Evolutionary conservation across 305 asterid genomes (phyloP).

Genomic region (Fraxinus angustifolia): DNA sequence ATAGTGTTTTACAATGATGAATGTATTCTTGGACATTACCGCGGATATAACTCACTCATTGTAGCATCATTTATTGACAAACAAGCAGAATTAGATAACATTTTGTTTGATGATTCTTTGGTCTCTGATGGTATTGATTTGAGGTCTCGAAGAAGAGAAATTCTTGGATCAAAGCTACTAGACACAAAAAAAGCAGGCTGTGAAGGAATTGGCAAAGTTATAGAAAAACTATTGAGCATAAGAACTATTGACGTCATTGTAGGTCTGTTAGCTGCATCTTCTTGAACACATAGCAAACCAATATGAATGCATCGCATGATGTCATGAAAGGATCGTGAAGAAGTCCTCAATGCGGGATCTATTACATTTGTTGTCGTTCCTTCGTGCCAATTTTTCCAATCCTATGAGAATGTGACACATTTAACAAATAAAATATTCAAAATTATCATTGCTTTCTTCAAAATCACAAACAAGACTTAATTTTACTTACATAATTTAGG

Average conservation of each 20-base stretch:
- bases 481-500: slow-evolving; percentile 30
- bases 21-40: not conserved
- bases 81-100: not conserved
- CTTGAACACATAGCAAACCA: not conserved
- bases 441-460: not conserved
- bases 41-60: too few species aligned
- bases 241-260: not conserved
- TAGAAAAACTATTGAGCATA: not conserved
- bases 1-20: not conserved
- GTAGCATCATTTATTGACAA: not conserved
- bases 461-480: not conserved
- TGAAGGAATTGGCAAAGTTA: not conserved
- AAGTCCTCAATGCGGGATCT: not conserved
- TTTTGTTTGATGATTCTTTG: not conserved
- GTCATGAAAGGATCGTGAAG: not conserved
- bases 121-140: not conserved
- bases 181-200: not conserved
- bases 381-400: slow-evolving; percentile 13
- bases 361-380: not conserved
- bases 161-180: not conserved
- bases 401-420: not conserved
- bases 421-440: not conserved
- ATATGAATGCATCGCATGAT: not conserved
- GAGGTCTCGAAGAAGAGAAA: not conserved
- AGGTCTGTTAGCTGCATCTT: not conserved